phyloP scores from a whole-genome alignment of 768 basidiomycete species.

The Rickenella mellea region DNA sequence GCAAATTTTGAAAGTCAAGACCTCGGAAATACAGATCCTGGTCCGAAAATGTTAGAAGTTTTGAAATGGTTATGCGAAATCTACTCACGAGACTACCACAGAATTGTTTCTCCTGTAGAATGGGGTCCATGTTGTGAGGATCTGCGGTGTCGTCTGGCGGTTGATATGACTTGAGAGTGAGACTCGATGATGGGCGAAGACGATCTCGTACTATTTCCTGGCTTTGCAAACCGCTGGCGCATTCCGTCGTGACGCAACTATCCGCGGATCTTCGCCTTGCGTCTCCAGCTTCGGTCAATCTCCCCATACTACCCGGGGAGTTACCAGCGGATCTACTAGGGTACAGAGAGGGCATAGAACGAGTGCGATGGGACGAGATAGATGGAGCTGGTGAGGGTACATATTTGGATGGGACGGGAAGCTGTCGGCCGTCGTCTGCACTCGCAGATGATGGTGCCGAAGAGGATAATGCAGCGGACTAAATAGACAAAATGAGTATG shows the following conservation, averaged over 20 bases:
- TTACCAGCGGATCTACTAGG: neutral
- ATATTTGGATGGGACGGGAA: slow-evolving; percentile 24
- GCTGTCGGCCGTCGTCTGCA: slow-evolving; percentile 47
- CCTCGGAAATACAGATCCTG: too few relatives aligned
- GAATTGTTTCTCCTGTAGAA: slow-evolving; percentile 35
- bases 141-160: slow-evolving; percentile 22
- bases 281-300: slow-evolving; percentile 40
- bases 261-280: slow-evolving; percentile 19
- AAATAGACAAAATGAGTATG: neutral
- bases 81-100: slow-evolving; percentile 16
- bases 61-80: slow-evolving; percentile 18
- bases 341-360: neutral
- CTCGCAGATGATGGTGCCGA: slow-evolving; percentile 49
- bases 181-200: too few relatives aligned
- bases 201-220: slow-evolving; percentile 49
- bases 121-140: slow-evolving; percentile 31
- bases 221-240: too few relatives aligned
- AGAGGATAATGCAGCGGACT: neutral
- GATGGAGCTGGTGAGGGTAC: slow-evolving; percentile 24
- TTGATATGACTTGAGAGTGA: too few relatives aligned
- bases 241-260: slow-evolving; percentile 30
- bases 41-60: too few relatives aligned
- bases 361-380: neutral
- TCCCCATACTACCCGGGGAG: slow-evolving; percentile 22
- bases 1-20: too few relatives aligned